Evolutionary conservation across 169 alveolate genomes (phyloP).

Genomic region (Eimeria brunetti): DNA sequence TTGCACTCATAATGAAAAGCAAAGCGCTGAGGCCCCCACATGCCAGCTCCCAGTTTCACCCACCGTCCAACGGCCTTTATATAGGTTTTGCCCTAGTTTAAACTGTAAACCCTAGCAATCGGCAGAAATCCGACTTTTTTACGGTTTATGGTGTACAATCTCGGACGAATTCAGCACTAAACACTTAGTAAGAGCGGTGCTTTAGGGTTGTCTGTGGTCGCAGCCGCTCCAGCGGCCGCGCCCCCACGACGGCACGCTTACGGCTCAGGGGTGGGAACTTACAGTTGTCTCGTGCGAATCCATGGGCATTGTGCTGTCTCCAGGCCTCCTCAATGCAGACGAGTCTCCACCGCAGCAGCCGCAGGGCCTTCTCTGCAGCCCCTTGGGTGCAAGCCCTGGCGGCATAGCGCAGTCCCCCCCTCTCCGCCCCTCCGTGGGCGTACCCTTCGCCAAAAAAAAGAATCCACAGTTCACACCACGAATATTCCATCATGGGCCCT

Average conservation of each 20-base stretch:
- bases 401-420: constrained; percentile 62
- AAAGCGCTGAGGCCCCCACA: not conserved
- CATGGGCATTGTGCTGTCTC: constrained; percentile 76
- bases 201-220: not conserved
- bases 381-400: constrained; percentile 71
- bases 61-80: not conserved
- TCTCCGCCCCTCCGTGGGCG: constrained; percentile 35
- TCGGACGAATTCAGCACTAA: not conserved
- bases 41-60: not conserved
- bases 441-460: constrained; percentile 7
- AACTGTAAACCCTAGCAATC: not conserved
- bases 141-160: not conserved
- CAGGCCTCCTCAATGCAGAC: constrained; percentile 78
- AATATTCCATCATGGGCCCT: not conserved
- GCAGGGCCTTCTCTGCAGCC: constrained; percentile 69
- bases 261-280: not conserved
- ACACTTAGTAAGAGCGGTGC: not conserved
- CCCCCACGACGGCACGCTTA: not conserved
- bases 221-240: constrained; percentile 3
- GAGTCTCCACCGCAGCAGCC: constrained; percentile 74
- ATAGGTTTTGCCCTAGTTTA: not conserved
- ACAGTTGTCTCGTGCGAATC: constrained; percentile 62
- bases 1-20: not conserved
- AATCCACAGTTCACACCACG: not conserved
- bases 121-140: not conserved